A percentile compares a stretch with the other conserved stretches of the same genome.
phyloP scores from a whole-genome alignment of 345 rosid species.

The Balakata baccata region DNA sequence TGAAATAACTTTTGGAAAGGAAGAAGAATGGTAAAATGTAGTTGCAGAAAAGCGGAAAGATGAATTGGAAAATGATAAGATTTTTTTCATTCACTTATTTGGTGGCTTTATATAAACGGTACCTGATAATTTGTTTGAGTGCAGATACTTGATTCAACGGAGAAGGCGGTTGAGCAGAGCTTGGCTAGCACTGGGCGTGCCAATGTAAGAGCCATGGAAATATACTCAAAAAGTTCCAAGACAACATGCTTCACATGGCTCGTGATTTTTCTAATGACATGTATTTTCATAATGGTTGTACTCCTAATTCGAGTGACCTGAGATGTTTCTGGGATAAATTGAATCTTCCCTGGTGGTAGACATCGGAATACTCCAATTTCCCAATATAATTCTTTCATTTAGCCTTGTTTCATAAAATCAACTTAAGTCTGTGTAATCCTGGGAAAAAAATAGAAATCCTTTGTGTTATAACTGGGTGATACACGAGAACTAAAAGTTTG shows the following conservation, averaged over 20 bases:
- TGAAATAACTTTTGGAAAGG: not conserved
- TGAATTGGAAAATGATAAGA: not conserved
- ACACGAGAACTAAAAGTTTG: no score
- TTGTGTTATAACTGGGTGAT: no score
- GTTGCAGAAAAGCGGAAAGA: not conserved
- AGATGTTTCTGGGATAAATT: slow-evolving; percentile 1
- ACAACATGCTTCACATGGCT: slow-evolving; percentile 89
- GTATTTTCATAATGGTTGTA: slow-evolving; percentile 80
- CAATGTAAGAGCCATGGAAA: slow-evolving; percentile 55
- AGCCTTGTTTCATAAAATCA: no score
- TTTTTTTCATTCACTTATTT: not conserved
- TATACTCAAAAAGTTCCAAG: slow-evolving; percentile 65
- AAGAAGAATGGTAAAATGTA: not conserved
- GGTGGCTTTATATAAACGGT: not conserved
- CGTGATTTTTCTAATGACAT: slow-evolving; percentile 60
- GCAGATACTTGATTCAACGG: slow-evolving; percentile 86
- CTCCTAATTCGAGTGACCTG: slow-evolving; percentile 75
- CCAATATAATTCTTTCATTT: not conserved
- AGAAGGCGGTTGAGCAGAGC: slow-evolving; percentile 83
- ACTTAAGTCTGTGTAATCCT: no score
- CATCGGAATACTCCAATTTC: not conserved
- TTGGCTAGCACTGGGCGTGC: slow-evolving; percentile 79
- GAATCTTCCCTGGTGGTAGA: not conserved
- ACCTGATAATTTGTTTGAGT: slow-evolving; percentile 11
- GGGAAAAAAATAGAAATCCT: no score